Evolutionary conservation across 164 flowering plant species (phyloP), one percentile per base, ranked within the genome.

Genomic region (Kalanchoe fedtschenkoi): DNA sequence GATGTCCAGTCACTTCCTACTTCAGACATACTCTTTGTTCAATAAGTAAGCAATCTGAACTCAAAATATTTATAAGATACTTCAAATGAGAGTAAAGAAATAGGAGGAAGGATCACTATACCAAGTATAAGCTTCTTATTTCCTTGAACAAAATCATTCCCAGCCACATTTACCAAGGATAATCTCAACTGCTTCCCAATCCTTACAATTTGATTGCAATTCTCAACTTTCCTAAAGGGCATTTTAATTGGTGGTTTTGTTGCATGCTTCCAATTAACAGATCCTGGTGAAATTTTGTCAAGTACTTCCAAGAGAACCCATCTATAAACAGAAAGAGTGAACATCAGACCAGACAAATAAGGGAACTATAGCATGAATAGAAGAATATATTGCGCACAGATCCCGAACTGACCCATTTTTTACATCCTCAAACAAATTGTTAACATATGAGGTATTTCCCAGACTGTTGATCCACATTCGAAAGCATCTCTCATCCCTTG

Each of bases 171-270:
- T n/a, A 58, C 38, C 39, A 58, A 58, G 24, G 61, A 58, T 9
- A 58, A 34, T 26, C 30, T 58, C 22, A 32, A 37, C 41, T 58
- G 24, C 42, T 15, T 58, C 24, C 61, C 61, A 58, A 58, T 58
- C 42, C 28, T 37, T 19, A 58, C 41, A 13, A 58, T 41, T 58
- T 58, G 61, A 58, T 58, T 58, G 61, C 61, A 58, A 58, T 58
- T 58, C 61, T 58, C 61, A 34, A 58, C 61, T 58, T 58, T 58
- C 41, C 42, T 35, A n/a, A 58, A 58, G n/a, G 61, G 61, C 61
- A 58, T 58, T 37, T 58, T 58, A 34, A 58, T 58, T 8, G 61
- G 61, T 9, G 61, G 61, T 58, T 58, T 58, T n/a, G 61, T 33
- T 58, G 61, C 61, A 34, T 32, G 61, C 61, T 58, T 58, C 61